Percentiles rank a stretch among this genome's conserved stretches.
phyloP scores from a whole-genome alignment of 345 rosid genomes.

The Boechera stricta region DNA sequence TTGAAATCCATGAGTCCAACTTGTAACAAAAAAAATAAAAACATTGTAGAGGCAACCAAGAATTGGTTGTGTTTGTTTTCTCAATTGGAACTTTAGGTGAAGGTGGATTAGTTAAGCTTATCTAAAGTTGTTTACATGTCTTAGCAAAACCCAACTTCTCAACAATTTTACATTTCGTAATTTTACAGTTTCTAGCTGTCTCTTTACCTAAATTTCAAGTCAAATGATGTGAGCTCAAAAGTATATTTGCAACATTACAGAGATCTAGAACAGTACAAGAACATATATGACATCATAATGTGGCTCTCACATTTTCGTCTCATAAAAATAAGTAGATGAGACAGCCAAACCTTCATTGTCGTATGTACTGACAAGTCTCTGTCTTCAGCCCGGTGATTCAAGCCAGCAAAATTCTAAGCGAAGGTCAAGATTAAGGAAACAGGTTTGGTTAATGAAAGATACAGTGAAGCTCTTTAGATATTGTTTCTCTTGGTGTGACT shows the following conservation, averaged over 20 bases:
- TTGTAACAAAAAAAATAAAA: no score
- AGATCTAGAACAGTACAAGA: background rate
- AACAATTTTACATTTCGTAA: background rate
- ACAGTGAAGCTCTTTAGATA: constrained; percentile 6
- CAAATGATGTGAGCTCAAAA: background rate
- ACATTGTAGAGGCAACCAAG: no score
- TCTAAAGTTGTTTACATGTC: background rate
- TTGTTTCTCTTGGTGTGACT: background rate
- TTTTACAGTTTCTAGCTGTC: no score
- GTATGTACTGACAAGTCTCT: constrained; percentile 77
- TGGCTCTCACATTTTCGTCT: constrained; percentile 57
- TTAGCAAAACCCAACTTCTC: background rate
- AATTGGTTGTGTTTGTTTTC: no score
- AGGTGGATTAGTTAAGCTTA: background rate
- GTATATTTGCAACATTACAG: background rate
- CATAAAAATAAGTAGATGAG: constrained; percentile 77
- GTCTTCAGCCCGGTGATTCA: constrained; percentile 69
- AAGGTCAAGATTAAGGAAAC: constrained; percentile 95
- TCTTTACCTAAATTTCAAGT: background rate
- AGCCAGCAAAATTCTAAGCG: constrained; percentile 93
- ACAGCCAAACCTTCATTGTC: constrained; percentile 87
- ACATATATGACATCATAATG: background rate
- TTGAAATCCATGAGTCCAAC: no score
- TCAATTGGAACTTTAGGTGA: no score
- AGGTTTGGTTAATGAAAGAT: constrained; percentile 53